phyloP scores from a whole-genome alignment of 1,284 basidiomycete genomes.

The Puccinia brachypodii region DNA sequence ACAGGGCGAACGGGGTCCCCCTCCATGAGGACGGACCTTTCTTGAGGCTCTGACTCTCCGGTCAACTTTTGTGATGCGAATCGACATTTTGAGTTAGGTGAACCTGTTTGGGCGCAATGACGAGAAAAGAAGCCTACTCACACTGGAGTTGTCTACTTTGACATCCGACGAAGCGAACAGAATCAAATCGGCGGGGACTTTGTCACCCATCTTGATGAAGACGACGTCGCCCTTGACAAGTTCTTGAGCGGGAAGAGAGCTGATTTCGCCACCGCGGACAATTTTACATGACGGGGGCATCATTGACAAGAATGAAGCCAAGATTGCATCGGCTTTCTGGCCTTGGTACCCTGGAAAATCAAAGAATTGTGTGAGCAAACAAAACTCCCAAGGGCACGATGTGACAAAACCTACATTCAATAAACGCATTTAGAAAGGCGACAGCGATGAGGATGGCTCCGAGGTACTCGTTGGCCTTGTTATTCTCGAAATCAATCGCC shows the following conservation, averaged over 20 bases:
- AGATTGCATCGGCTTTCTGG: conserved; percentile 64
- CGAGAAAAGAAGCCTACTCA: background rate
- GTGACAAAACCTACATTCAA: conserved; percentile 61
- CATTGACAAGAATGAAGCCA: conserved; percentile 70
- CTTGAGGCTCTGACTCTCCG: conserved; percentile 70
- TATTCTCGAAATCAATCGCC: conserved; percentile 66
- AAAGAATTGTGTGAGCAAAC: conserved; percentile 56
- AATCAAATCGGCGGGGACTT: conserved; percentile 68
- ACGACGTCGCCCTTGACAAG: conserved; percentile 71
- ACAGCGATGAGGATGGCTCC: conserved; percentile 69
- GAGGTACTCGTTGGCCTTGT: conserved; percentile 68
- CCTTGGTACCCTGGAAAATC: conserved; percentile 46
- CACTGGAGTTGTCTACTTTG: conserved; percentile 69
- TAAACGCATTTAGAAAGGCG: conserved; percentile 69
- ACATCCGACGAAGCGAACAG: conserved; percentile 64
- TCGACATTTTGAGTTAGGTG: background rate
- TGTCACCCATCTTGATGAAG: conserved; percentile 67
- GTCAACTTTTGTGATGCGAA: conserved; percentile 60
- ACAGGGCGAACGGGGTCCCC: conserved; percentile 63
- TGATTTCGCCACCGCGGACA: conserved; percentile 65
- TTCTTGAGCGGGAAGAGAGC: conserved; percentile 65
- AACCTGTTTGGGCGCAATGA: background rate
- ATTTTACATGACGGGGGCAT: conserved; percentile 69
- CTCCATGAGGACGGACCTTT: conserved; percentile 61
- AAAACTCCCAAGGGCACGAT: background rate